These are phyloP conservation scores for Zarea fungicola DNA, from an alignment of 2,329 filamentous ascomycete genomes.

Conservation along the genomic window DNA sequence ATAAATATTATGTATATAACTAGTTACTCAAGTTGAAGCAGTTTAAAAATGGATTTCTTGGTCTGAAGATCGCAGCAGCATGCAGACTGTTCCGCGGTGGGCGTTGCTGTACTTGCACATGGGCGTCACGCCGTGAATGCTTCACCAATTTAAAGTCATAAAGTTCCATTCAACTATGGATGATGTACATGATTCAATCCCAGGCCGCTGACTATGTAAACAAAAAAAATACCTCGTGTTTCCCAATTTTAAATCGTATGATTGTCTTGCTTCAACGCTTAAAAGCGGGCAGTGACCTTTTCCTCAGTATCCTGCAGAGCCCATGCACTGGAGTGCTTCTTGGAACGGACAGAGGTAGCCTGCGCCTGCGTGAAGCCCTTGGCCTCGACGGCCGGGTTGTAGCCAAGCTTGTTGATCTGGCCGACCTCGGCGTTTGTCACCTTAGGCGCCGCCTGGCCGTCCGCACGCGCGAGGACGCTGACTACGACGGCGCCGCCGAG, in stretches of 20 bases:
- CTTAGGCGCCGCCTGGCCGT: slow-evolving; percentile 59
- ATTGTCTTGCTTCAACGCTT: not conserved
- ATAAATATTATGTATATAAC: no score
- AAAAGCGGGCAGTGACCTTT: slow-evolving; percentile 37
- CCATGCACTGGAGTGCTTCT: slow-evolving; percentile 60
- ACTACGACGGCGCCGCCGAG: slow-evolving; percentile 87
- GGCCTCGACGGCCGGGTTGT: slow-evolving; percentile 87
- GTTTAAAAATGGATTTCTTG: no score
- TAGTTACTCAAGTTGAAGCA: no score
- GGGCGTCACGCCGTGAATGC: not conserved
- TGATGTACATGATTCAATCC: slow-evolving; percentile 11
- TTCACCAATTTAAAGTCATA: not conserved
- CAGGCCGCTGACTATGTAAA: slow-evolving; percentile 12
- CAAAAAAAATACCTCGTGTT: not conserved
- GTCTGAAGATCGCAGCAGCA: no score
- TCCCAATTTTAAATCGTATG: no score
- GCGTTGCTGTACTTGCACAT: no score
- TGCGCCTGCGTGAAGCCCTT: slow-evolving; percentile 82
- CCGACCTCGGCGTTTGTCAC: slow-evolving; percentile 61
- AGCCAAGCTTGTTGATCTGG: slow-evolving; percentile 65
- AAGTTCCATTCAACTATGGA: slow-evolving; percentile 9
- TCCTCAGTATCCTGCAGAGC: slow-evolving; percentile 62
- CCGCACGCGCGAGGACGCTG: slow-evolving; percentile 80
- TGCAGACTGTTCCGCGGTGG: no score
- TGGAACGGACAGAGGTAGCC: slow-evolving; percentile 65